Conservation (phyloP, 2,329 filamentous ascomycete species). For the Phyllachora maydis region DNA sequence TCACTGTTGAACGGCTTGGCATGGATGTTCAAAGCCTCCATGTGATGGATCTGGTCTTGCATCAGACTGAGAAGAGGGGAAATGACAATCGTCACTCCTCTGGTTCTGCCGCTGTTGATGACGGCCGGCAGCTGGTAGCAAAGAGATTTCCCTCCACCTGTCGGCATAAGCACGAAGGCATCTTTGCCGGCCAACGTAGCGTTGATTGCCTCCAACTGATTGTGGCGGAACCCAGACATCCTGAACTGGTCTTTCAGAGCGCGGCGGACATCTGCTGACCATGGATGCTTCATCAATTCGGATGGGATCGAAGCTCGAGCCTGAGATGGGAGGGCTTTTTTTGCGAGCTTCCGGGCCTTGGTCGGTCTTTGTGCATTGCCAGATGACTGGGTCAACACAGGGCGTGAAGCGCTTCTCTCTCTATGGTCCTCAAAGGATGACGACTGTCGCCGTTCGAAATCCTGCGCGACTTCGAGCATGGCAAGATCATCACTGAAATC, state of each 20-base stretch:
- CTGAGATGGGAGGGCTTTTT: constrained; percentile 9
- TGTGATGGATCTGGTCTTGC: constrained; percentile 86
- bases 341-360: constrained; percentile 12
- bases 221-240: constrained; percentile 69
- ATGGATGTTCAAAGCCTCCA: constrained; percentile 53
- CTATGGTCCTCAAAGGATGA: too few species aligned
- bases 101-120: constrained; percentile 58
- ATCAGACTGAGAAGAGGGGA: constrained; percentile 88
- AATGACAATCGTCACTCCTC: constrained; percentile 81
- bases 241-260: constrained; percentile 70
- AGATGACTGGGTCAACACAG: constrained; percentile 24
- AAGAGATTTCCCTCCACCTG: constrained; percentile 86
- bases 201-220: constrained; percentile 92
- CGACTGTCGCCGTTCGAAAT: constrained; percentile 26
- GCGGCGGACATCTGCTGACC: constrained; percentile 69
- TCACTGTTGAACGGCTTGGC: constrained; percentile 72
- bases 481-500: constrained; percentile 15
- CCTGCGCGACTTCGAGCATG: constrained; percentile 28
- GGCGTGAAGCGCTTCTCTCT: too few species aligned
- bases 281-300: constrained; percentile 44
- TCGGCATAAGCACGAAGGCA: constrained; percentile 93
- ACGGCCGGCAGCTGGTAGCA: constrained; percentile 92
- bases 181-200: constrained; percentile 74
- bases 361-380: constrained; percentile 19
- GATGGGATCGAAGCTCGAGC: constrained; percentile 18